Evolutionary conservation across 2,329 filamentous ascomycete species (phyloP), one percentile per base, ranked within the genome.

Genomic region (Sporothrix schenckii): DNA sequence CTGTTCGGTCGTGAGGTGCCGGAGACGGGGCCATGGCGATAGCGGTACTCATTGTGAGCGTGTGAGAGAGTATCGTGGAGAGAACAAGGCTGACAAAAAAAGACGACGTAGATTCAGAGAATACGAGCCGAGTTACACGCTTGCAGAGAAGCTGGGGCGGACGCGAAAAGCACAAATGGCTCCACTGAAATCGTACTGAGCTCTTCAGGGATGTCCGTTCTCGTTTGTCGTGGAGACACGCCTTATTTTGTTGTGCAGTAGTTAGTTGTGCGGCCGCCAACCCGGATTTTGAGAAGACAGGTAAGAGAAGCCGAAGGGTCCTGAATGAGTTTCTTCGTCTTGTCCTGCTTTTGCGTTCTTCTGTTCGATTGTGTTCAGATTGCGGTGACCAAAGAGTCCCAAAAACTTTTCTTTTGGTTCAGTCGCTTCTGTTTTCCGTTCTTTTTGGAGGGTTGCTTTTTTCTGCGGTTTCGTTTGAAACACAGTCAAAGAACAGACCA

Each of bases 21-120:
- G 88, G 88, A 78, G 88, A 89, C 74, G 88, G 87, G 78, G 86
- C 88, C 88, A 90, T 89, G 77, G 88, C 87, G 78, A 90, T 86
- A 80, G 87, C 87, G 79, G 88, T 84, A 83, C 87, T 90, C 88
- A 90, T 90, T 79, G 76, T 89, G 76, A 75, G 74, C 70, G 67
- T 69, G 70, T 71, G 53, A 68, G 53, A 68, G 49, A 34, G 50
- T 65, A 44, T 39, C 60, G 60, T 21, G 41, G 30, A 27, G 39
- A 1, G 27, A 41, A 16, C 50, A 65, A 6, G 9, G 16, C 47
- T 19, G 66, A 44, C 41, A 30, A 54, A 61, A 66, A 60, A 21
- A 56, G 21, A 16, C 41, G 34, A 69, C 39, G 47, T 52, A 24
- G 41, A 47, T 30, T 58, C n/a, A 47, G 39, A 70, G 24, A 47